These are phyloP conservation scores for Ricinus communis DNA, from an alignment of 345 rosid genomes.

Conservation along the genomic window DNA sequence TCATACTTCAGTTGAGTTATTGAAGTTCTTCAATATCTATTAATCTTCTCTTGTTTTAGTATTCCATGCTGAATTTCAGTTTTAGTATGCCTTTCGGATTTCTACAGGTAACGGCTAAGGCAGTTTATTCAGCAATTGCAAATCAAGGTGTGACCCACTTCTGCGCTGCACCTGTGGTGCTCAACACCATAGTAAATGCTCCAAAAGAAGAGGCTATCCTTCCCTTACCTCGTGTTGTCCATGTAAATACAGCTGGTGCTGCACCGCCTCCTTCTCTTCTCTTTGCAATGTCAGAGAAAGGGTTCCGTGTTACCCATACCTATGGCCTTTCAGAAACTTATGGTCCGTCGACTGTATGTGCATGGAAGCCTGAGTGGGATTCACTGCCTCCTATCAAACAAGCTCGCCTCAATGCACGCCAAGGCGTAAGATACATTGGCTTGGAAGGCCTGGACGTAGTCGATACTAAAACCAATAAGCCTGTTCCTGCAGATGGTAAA, in stretches of 20 bases:
- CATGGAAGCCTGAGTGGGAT: conserved; percentile 95
- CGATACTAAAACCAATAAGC: conserved; percentile 52
- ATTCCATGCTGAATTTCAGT: not conserved
- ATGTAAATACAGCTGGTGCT: conserved; percentile 89
- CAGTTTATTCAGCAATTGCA: conserved; percentile 71
- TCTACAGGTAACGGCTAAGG: conserved; percentile 75
- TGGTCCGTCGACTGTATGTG: conserved; percentile 82
- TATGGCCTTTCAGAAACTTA: conserved; percentile 92
- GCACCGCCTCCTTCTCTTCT: conserved; percentile 85
- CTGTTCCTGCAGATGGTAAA: conserved; percentile 84
- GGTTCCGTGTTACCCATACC: conserved; percentile 78
- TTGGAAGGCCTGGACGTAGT: conserved; percentile 74
- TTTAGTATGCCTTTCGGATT: not conserved
- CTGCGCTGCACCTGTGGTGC: conserved; percentile 91
- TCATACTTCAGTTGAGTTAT: not conserved
- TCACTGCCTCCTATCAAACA: conserved; percentile 63
- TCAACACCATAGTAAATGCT: conserved; percentile 74
- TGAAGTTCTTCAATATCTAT: not conserved
- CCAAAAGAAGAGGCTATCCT: conserved; percentile 66
- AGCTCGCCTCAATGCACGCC: conserved; percentile 89
- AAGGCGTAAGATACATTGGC: conserved; percentile 72
- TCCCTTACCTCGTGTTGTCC: conserved; percentile 74
- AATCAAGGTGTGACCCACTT: conserved; percentile 73
- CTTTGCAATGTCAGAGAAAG: conserved; percentile 64
- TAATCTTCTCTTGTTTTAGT: too few species aligned